phyloP scores from a whole-genome alignment of 2,329 filamentous ascomycete genomes.

The Penicillium brevicompactum region DNA sequence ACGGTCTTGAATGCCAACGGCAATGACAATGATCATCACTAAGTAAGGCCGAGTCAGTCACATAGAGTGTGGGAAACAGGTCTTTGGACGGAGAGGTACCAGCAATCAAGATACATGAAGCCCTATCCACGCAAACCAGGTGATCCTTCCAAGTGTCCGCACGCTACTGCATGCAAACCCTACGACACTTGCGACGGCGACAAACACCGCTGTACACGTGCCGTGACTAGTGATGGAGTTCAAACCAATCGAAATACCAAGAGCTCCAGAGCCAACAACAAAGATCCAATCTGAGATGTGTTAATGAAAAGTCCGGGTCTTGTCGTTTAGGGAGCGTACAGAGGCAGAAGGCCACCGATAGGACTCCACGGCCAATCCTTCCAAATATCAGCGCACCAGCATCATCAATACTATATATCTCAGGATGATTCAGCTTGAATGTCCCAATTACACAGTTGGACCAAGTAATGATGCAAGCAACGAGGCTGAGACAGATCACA shows the following conservation, averaged over 20 bases:
- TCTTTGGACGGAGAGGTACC: conserved; percentile 4
- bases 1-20: conserved; percentile 57
- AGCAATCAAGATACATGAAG: conserved; percentile 17
- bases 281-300: conserved; percentile 18
- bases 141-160: conserved; percentile 18
- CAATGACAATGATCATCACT: conserved; percentile 36
- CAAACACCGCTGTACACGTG: conserved; percentile 20
- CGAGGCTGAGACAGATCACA: conserved; percentile 45
- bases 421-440: conserved; percentile 2
- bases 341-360: not conserved
- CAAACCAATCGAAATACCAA: conserved; percentile 19
- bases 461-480: conserved; percentile 39
- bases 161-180: conserved; percentile 15
- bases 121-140: conserved; percentile 21
- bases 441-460: conserved; percentile 4
- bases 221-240: conserved; percentile 20
- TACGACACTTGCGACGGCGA: conserved; percentile 14
- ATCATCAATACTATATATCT: conserved; percentile 7
- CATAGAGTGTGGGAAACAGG: not conserved
- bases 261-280: conserved; percentile 21
- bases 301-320: no score
- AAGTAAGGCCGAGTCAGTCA: not conserved
- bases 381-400: conserved; percentile 6
- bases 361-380: not conserved
- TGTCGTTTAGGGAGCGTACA: not conserved